Evolutionary conservation across 495 filamentous ascomycete genomes (phyloP).

Genomic region (Penicillium cosmopolitanum): DNA sequence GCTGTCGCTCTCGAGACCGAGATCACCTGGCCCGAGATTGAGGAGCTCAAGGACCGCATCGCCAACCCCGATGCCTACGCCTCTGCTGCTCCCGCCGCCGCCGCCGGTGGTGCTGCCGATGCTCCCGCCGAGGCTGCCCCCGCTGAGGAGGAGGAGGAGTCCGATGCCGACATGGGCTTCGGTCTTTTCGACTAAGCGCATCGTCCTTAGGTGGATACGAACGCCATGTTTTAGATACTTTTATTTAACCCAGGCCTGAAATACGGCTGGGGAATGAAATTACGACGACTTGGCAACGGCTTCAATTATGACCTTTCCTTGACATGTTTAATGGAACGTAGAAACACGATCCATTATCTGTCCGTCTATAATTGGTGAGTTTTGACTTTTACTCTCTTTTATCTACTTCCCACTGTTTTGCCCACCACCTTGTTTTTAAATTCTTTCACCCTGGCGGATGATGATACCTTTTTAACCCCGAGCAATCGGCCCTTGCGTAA

Average conservation of each 20-base stretch:
- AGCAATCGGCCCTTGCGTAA: slow-evolving; percentile 37
- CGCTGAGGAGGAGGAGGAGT: slow-evolving; percentile 55
- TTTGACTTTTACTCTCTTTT: slow-evolving; percentile 19
- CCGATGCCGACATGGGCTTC: slow-evolving; percentile 58
- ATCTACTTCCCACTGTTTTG: neutral
- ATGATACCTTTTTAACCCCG: slow-evolving; percentile 64
- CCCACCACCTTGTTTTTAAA: neutral
- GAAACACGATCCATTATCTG: slow-evolving; percentile 41
- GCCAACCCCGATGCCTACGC: slow-evolving; percentile 97
- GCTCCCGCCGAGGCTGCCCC: slow-evolving; percentile 56
- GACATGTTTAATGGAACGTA: slow-evolving; percentile 46
- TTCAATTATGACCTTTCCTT: slow-evolving; percentile 11
- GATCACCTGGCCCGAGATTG: slow-evolving; percentile 93
- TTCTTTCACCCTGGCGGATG: slow-evolving; percentile 43
- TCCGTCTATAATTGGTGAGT: slow-evolving; percentile 35
- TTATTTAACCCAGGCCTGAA: slow-evolving; percentile 30
- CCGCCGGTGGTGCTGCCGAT: slow-evolving; percentile 51
- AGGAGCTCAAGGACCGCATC: slow-evolving; percentile 97
- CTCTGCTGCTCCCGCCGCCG: slow-evolving; percentile 71
- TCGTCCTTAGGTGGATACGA: slow-evolving; percentile 34
- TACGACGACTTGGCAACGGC: slow-evolving; percentile 37
- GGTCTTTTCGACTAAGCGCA: slow-evolving; percentile 61
- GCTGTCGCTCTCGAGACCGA: slow-evolving; percentile 90
- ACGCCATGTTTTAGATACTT: slow-evolving; percentile 50
- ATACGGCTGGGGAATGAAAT: slow-evolving; percentile 38